Evolutionary conservation across 306 rosid genomes (phyloP).

Genomic region (Lagenaria siceraria): DNA sequence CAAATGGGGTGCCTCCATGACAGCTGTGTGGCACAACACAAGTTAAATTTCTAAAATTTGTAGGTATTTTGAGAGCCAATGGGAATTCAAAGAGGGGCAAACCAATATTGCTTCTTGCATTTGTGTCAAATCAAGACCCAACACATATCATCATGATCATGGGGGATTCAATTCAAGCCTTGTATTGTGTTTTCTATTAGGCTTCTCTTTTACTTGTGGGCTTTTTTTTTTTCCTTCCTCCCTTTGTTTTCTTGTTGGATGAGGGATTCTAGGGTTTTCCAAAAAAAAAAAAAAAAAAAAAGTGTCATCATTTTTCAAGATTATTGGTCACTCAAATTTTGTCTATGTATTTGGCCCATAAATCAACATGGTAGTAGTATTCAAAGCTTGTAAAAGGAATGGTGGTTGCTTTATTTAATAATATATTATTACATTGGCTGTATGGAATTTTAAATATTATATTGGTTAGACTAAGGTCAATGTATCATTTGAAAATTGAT

Average conservation of each 20-base stretch:
- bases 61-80: not conserved
- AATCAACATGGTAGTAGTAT: not conserved
- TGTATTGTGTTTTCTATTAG: not conserved
- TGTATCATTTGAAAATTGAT: not conserved
- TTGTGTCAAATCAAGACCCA: slow-evolving; percentile 2
- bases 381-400: not conserved
- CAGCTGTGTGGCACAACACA: slow-evolving; percentile 1
- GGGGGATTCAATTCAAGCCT: not conserved
- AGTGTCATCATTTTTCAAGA: not conserved
- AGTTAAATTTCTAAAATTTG: not conserved
- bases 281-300: not conserved
- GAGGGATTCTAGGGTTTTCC: not conserved
- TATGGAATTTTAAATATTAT: not conserved
- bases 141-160: not conserved
- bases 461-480: not conserved
- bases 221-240: not conserved
- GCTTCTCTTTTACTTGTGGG: not conserved
- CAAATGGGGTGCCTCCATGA: not conserved
- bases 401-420: not conserved
- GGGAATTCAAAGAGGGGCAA: not conserved
- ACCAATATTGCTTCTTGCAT: not conserved
- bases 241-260: not conserved
- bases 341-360: not conserved
- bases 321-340: not conserved
- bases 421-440: too few relatives aligned